Evolutionary conservation across 75 land plant species (phyloP).

Genomic region (Picea sitchensis): DNA sequence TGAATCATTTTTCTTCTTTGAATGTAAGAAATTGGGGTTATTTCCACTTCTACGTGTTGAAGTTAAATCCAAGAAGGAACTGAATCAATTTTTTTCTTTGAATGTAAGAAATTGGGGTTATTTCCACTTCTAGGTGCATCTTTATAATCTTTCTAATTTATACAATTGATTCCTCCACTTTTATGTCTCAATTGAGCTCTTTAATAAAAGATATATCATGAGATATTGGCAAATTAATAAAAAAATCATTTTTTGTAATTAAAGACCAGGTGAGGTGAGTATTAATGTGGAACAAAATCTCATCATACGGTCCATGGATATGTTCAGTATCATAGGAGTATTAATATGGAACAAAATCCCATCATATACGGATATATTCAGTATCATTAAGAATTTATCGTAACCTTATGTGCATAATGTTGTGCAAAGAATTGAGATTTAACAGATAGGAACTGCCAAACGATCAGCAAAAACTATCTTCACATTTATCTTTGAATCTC

Average conservation of each 20-base stretch:
- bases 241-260: background rate
- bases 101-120: background rate
- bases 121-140: background rate
- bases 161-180: background rate
- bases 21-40: no score
- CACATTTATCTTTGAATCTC: background rate
- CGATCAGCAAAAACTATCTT: background rate
- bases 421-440: background rate
- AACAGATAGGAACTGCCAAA: background rate
- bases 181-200: background rate
- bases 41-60: no score
- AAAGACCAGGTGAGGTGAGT: background rate
- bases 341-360: no score
- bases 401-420: no score
- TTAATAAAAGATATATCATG: background rate
- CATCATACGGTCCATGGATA: no score
- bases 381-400: no score
- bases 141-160: background rate
- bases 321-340: no score
- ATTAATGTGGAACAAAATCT: background rate
- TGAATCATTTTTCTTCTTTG: no score
- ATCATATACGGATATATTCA: no score
- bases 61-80: no score
- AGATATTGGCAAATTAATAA: background rate
- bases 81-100: background rate